Evolutionary conservation across 768 basidiomycete species (phyloP), one percentile per base, ranked within the genome.

Genomic region (Mycena floridula): DNA sequence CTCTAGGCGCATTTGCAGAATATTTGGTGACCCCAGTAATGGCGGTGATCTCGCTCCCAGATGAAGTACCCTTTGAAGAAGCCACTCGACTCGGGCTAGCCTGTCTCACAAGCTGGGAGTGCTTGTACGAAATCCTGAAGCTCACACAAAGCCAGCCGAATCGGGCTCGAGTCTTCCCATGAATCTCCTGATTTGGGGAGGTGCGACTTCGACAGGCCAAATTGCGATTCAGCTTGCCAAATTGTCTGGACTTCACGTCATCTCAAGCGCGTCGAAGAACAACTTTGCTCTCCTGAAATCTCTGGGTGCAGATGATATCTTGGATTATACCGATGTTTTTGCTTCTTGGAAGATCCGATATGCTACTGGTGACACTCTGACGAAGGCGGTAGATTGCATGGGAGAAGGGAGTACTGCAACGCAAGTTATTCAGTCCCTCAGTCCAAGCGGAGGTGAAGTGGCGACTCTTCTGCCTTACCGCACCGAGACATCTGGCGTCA

Each of bases 251-350:
- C 62, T 72, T 46, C 62, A 62, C 21, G 68, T 76, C 37, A 60
- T 72, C 16, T 64, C 74, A 6, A 72, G 70, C 20, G 65, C 71
- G 4, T 74, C 72, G 0, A 58, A 64, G 13, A 50, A 54, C 25
- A 70, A 72, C 48, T 58, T 61, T 37, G 60, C 57, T 0, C 53
- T 67, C 15, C 50, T 74, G 16, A 63, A 62, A 35, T 48, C 55
- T 1, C 54, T 70, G 7, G 74, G 76, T 4, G 76, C 75, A 1
- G 61, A 67, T 25, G 64, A 60, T 4, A 64, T 69, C 5, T 66
- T 70, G 45, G 69, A 73, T 48, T 63, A 63, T 50, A 44, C 53
- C 13, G 63, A 65, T 46, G 54, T 59, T 15, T 49, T 53, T 23
- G 54, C 59, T 3, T 44, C 60, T 11, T 45, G 43, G 42, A 57